Evolutionary conservation across 2,329 filamentous ascomycete species (phyloP).

Genomic region (Amesomyces nigricolor): DNA sequence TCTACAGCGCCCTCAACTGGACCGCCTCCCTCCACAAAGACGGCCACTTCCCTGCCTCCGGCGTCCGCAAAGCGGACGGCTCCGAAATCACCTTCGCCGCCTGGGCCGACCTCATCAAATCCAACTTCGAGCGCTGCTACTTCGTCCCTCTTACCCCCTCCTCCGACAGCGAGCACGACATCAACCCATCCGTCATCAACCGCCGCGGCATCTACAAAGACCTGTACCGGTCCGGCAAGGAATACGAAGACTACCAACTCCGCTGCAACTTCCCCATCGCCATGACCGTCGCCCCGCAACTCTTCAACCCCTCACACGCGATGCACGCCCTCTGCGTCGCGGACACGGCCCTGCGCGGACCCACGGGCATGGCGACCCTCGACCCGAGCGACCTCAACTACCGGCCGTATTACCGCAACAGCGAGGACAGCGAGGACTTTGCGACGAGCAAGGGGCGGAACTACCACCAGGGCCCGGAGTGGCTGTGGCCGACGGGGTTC

Average conservation of each 20-base stretch:
- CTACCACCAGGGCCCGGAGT: slow-evolving; percentile 97
- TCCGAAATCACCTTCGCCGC: slow-evolving; percentile 60
- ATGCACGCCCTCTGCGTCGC: slow-evolving; percentile 73
- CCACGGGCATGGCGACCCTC: slow-evolving; percentile 90
- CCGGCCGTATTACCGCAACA: slow-evolving; percentile 89
- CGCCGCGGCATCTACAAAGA: slow-evolving; percentile 98
- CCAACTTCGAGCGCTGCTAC: slow-evolving; percentile 88
- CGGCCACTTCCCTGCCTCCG: slow-evolving; percentile 66
- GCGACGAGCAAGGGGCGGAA: slow-evolving; percentile 90
- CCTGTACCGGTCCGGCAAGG: slow-evolving; percentile 85
- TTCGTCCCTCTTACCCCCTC: slow-evolving; percentile 67
- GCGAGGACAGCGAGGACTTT: slow-evolving; percentile 87
- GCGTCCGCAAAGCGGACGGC: slow-evolving; percentile 62
- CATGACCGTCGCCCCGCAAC: slow-evolving; percentile 85
- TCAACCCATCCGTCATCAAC: slow-evolving; percentile 75
- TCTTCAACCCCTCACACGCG: slow-evolving; percentile 76
- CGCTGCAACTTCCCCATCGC: slow-evolving; percentile 91
- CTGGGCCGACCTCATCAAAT: slow-evolving; percentile 76
- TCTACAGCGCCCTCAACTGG: slow-evolving; percentile 88
- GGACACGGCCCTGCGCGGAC: slow-evolving; percentile 74
- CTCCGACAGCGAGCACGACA: slow-evolving; percentile 71
- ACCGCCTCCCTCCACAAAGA: slow-evolving; percentile 59
- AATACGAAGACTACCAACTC: slow-evolving; percentile 96
- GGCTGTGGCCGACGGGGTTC: slow-evolving; percentile 96
- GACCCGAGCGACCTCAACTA: slow-evolving; percentile 92